Base-by-base conservation (phyloP, 768 basidiomycete species). In the Podaxis sp. region DNA sequence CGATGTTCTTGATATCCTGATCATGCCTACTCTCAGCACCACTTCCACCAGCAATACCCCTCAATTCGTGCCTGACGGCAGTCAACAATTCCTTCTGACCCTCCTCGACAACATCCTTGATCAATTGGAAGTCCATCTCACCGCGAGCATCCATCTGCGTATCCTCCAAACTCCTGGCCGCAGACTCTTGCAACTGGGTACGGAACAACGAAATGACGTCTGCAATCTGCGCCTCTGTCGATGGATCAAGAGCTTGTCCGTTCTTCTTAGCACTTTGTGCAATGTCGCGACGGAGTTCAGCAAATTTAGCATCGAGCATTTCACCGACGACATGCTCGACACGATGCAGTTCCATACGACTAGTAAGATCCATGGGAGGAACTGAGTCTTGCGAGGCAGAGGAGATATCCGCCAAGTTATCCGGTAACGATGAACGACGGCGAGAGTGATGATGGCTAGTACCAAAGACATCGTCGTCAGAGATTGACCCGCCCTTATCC, bases 81-180 rank as follows among this genome's bases (percentile, higher is more conserved):
- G 79, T 75, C 1, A 86, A 74, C n/a, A 86, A 73, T 62, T 90
- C 85, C 41, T 82, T 78, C 38, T 91, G 86, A 12, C 85, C 84
- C 66, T 89, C 82, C 65, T 90, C 84, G 22, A 94, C 77, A 40
- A 86, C 77, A 63, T 85, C 85, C 68, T 82, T 88, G 69, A 94
- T 81, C 64, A 91, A 76, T 69, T 91, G 88, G 70, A 91, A 85
- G 73, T 93, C 91, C 25, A 92, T 74, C 65, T 93, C 91, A 19
- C 88, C 90, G 33, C 85, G 84, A 24, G 88, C 90, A 67, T 91
- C 89, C 75, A 84, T 77, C 67, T 84, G 85, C 63, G 81, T 83
- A 59, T 88, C 86, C 22, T 90, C 87, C 54, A 81, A 65, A 19
- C 81, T 80, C 50, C 81, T 80, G 6, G 77, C 76, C 0, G 87